These are phyloP conservation scores for Beauveria australis DNA, from an alignment of 2,329 filamentous ascomycete species.

Conservation along the genomic window DNA sequence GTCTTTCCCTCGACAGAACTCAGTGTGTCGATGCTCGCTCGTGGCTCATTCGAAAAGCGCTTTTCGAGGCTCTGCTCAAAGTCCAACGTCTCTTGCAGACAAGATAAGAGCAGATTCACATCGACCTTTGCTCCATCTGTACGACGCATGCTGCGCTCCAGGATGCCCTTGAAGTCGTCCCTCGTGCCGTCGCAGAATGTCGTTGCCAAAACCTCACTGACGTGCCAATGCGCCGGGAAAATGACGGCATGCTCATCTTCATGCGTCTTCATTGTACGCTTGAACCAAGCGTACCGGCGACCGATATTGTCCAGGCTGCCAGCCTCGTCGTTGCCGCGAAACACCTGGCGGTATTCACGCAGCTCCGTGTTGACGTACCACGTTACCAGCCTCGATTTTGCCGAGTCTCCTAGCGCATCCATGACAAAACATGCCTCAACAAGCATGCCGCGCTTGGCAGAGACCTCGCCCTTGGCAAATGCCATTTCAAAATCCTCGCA, in stretches of 20 bases:
- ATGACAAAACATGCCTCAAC: slow-evolving; percentile 87
- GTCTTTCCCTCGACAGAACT: slow-evolving; percentile 66
- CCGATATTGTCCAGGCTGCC: slow-evolving; percentile 95
- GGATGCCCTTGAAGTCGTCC: slow-evolving; percentile 89
- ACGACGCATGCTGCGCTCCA: slow-evolving; percentile 78
- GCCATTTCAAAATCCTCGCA: slow-evolving; percentile 97
- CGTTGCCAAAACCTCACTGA: slow-evolving; percentile 82
- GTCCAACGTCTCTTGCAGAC: slow-evolving; percentile 89
- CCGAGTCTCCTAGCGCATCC: slow-evolving; percentile 86
- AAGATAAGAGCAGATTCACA: slow-evolving; percentile 80
- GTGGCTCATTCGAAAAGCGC: slow-evolving; percentile 64
- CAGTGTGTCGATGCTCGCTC: slow-evolving; percentile 83
- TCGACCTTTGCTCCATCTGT: slow-evolving; percentile 73
- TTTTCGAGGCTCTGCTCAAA: slow-evolving; percentile 90
- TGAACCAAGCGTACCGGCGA: slow-evolving; percentile 91
- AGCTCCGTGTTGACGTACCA: slow-evolving; percentile 99
- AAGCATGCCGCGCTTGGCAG: slow-evolving; percentile 59
- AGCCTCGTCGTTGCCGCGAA: slow-evolving; percentile 92
- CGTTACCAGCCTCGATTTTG: slow-evolving; percentile 70
- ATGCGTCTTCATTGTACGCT: slow-evolving; percentile 88
- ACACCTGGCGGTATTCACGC: slow-evolving; percentile 90
- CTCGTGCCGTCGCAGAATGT: slow-evolving; percentile 92
- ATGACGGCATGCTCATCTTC: slow-evolving; percentile 86
- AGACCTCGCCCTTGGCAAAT: slow-evolving; percentile 82
- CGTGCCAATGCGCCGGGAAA: slow-evolving; percentile 82